Conservation (phyloP, 2,329 filamentous ascomycete genomes). For the Alternaria arborescens region DNA sequence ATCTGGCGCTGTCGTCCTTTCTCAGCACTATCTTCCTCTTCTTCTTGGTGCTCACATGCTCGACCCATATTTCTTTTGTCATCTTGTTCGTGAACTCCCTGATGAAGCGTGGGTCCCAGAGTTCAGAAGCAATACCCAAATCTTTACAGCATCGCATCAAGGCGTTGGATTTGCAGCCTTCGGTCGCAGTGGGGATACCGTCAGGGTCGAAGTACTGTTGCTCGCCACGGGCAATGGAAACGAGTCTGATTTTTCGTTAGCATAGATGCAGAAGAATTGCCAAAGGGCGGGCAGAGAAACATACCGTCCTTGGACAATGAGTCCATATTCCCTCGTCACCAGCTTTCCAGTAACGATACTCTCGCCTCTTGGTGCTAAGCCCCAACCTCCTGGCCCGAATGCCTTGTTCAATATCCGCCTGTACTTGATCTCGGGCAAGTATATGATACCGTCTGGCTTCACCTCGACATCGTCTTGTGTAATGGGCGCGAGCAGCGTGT, state of each 20-base stretch:
- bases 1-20: slow-evolving; percentile 79
- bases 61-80: slow-evolving; percentile 85
- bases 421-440: slow-evolving; percentile 98
- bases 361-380: slow-evolving; percentile 86
- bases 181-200: slow-evolving; percentile 89
- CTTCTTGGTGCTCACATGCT: slow-evolving; percentile 87
- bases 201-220: slow-evolving; percentile 92
- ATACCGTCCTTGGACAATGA: slow-evolving; percentile 87
- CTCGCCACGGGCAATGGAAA: slow-evolving; percentile 91
- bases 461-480: slow-evolving; percentile 85
- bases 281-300: slow-evolving; percentile 36
- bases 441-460: slow-evolving; percentile 96
- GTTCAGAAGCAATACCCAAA: slow-evolving; percentile 88
- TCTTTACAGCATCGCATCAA: slow-evolving; percentile 99
- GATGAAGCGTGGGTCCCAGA: slow-evolving; percentile 96
- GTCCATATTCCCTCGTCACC: slow-evolving; percentile 89
- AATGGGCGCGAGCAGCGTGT: slow-evolving; percentile 73
- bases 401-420: slow-evolving; percentile 86
- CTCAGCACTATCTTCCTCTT: slow-evolving; percentile 85
- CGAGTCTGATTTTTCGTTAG: slow-evolving; percentile 68
- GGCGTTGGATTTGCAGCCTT: slow-evolving; percentile 97
- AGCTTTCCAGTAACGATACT: slow-evolving; percentile 82
- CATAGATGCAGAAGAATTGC: no score
- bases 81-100: slow-evolving; percentile 78
- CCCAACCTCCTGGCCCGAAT: slow-evolving; percentile 96